phyloP scores from a whole-genome alignment of 2,329 filamentous ascomycete species.

The Cyphellophora attinorum region DNA sequence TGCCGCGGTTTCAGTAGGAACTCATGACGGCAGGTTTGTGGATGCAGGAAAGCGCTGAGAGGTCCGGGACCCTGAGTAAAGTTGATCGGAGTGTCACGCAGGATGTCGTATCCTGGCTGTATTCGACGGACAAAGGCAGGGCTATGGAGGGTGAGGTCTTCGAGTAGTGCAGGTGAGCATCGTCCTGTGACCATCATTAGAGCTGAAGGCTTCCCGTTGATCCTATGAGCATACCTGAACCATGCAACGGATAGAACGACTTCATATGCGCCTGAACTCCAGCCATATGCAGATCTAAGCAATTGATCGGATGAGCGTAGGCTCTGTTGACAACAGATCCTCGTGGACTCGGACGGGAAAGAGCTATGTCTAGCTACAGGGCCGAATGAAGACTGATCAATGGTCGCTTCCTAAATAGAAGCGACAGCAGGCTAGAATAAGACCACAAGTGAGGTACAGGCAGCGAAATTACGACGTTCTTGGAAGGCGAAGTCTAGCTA shows the following conservation, averaged over 20 bases:
- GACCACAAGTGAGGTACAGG: too few relatives aligned
- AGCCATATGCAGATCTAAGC: too few relatives aligned
- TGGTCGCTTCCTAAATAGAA: too few relatives aligned
- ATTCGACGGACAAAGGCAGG: constrained; percentile 34
- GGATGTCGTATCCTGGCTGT: constrained; percentile 38
- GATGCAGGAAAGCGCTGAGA: constrained; percentile 20
- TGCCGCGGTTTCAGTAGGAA: constrained; percentile 50
- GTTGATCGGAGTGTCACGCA: constrained; percentile 49
- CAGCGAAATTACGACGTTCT: too few relatives aligned
- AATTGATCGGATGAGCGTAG: too few relatives aligned
- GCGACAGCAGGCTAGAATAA: too few relatives aligned
- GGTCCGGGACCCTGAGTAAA: constrained; percentile 28
- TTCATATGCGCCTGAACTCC: constrained; percentile 17
- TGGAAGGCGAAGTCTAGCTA: too few relatives aligned
- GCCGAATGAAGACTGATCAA: too few relatives aligned
- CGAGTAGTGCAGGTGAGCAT: constrained; percentile 37
- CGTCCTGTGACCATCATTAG: constrained; percentile 9
- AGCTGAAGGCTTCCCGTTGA: neutral
- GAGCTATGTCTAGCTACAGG: too few relatives aligned
- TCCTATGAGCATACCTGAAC: constrained; percentile 14
- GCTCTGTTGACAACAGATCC: too few relatives aligned
- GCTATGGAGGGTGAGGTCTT: constrained; percentile 44
- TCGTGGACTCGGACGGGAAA: too few relatives aligned
- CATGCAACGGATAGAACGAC: constrained; percentile 17
- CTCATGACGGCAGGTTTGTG: constrained; percentile 45